Evolutionary conservation across 2,329 filamentous ascomycete species (phyloP).

Genomic region (Neofusicoccum laricinum): DNA sequence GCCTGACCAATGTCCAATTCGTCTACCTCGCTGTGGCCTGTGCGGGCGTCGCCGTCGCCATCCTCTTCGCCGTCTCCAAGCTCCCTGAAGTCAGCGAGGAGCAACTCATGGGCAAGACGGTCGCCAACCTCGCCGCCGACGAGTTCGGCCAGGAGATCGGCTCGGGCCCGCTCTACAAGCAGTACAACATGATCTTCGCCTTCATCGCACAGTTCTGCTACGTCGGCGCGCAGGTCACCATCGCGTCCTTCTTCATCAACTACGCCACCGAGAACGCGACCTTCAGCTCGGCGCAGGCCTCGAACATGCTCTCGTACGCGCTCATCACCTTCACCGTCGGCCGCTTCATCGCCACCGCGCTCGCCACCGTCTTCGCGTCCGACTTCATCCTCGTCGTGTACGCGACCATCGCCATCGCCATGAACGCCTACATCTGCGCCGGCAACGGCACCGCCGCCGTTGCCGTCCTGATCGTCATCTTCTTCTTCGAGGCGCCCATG

Average conservation of each 20-base stretch:
- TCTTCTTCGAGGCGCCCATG: slow-evolving; percentile 38
- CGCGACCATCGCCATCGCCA: slow-evolving; percentile 19
- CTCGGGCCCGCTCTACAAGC: slow-evolving; percentile 36
- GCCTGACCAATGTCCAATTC: slow-evolving; percentile 25
- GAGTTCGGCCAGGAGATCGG: slow-evolving; percentile 29
- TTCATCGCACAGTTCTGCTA: slow-evolving; percentile 38
- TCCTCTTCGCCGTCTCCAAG: slow-evolving; percentile 37
- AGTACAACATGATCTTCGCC: slow-evolving; percentile 40
- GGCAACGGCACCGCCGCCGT: slow-evolving; percentile 30
- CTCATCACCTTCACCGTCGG: slow-evolving; percentile 40
- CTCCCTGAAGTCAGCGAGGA: slow-evolving; percentile 34
- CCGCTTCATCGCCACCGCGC: slow-evolving; percentile 29
- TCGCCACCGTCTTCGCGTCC: slow-evolving; percentile 31
- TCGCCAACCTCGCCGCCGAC: slow-evolving; percentile 24
- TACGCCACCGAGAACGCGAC: slow-evolving; percentile 35
- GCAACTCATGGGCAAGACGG: slow-evolving; percentile 27
- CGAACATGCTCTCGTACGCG: slow-evolving; percentile 37
- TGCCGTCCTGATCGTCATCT: slow-evolving; percentile 34
- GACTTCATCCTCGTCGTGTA: slow-evolving; percentile 38
- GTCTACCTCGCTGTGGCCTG: slow-evolving; percentile 41
- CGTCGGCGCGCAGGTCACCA: slow-evolving; percentile 37
- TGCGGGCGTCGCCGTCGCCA: slow-evolving; percentile 32
- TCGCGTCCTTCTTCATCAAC: slow-evolving; percentile 40
- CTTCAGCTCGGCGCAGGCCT: slow-evolving; percentile 28
- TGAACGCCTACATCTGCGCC: slow-evolving; percentile 33